A percentile compares a stretch with the other conserved stretches of the same genome.
These are phyloP conservation scores for Chytridium lagenaria DNA, from an alignment of 371 early-diverging fungal genomes.

Conservation along the genomic window DNA sequence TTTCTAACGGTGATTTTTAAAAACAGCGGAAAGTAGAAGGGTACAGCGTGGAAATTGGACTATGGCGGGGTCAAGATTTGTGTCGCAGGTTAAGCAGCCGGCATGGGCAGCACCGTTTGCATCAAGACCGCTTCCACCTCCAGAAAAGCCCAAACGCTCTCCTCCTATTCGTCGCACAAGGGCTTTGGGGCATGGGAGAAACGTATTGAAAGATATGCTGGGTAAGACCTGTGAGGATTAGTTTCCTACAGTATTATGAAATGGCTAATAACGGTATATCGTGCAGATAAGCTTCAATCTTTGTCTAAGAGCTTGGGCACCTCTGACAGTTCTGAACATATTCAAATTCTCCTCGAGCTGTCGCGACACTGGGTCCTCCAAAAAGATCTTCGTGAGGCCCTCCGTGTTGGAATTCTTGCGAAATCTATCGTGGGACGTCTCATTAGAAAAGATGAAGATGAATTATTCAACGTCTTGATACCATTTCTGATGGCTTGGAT, in stretches of 20 bases:
- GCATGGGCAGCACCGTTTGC: conserved; percentile 33
- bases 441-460: neutral
- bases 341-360: conserved; percentile 31
- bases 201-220: conserved; percentile 18
- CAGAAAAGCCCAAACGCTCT: neutral
- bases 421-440: conserved; percentile 15
- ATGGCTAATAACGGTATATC: neutral
- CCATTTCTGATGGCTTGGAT: neutral
- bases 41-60: conserved; percentile 32
- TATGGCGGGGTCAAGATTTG: conserved; percentile 27
- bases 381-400: conserved; percentile 33
- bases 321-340: conserved; percentile 20
- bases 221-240: conserved; percentile 19
- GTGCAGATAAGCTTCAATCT: neutral
- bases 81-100: conserved; percentile 32
- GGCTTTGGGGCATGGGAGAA: neutral
- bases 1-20: no score
- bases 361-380: conserved; percentile 32
- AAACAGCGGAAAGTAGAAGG: conserved; percentile 14
- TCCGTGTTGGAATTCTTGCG: conserved; percentile 26
- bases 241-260: no score
- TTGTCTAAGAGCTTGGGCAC: conserved; percentile 25
- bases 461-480: neutral
- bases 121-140: conserved; percentile 22
- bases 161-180: conserved; percentile 2